Evolutionary conservation across 768 basidiomycete species (phyloP), one percentile per base, ranked within the genome.

Genomic region (Mycena metata): DNA sequence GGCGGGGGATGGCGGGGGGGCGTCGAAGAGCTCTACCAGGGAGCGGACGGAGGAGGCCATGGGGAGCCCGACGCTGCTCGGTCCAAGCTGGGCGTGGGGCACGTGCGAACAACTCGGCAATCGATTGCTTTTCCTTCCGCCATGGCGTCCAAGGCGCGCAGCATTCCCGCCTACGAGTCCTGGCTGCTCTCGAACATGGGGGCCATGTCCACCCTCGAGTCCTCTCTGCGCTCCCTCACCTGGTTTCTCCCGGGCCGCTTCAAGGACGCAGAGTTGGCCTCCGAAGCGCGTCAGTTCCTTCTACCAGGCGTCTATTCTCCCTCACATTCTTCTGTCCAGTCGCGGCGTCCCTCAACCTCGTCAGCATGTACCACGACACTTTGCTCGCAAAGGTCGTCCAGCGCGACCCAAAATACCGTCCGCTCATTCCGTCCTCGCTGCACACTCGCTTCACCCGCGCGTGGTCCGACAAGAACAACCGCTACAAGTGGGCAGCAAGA

Each of bases 181-280:
- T 93, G 96, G 75, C 85, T 98, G 67, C 82, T 98, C 65, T 86
- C 90, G 63, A 98, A 98, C 80, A 90, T 93, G 24, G 89, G 91
- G 2, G 90, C 93, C 23, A 93, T 98, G 57, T 90, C 92, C 21
- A 88, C 90, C n/a, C 81, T 98, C 72, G 97, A 99, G 79, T 95
- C 93, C 19, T 90, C 92, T 30, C 80, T 99, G 70, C 86, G 95
- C 71, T 96, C 95, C 43, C 81, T 98, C 65, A 96, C 96, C 51
- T 99, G 96, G 96, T 90, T 99, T 74, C 82, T 99, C 49, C 97
- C 97, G 49, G 96, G 96, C 67, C 88, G 96, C 71, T 98, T 99
- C 87, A 96, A 95, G 80, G 96, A 98, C 85, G 96, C 96, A 51
- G 96, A 98, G 79, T 83, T 99, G 56, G 96, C 94, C 67, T 96